Base-by-base conservation (phyloP, 345 rosid species). In the Pelargonium nanum region DNA sequence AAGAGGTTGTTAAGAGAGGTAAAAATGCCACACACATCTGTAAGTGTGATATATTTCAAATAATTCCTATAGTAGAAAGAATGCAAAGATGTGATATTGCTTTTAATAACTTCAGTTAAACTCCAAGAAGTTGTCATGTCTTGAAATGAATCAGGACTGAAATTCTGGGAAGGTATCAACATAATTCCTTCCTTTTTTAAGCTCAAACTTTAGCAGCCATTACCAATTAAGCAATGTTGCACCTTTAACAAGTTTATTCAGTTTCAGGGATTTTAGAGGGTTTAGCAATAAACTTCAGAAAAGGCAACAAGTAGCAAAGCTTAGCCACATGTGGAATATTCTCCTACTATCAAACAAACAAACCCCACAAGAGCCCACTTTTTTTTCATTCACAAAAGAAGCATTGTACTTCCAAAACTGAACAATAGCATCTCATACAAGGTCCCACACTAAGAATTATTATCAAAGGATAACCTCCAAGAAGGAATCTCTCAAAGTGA, bases 301-400 rank as follows among this genome's bases (percentile, higher is more conserved):
- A 71, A 63, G 54, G 67, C 61, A 63, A 34, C 53, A 26, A 6
- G 32, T 16, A 55, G 45, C 25, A 48, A 53, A 62, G 25, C 53
- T 24, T 34, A 34, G 65, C 61, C 74, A 73, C 45, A 40, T 51
- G 61, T 50, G 65, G 72, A 59, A 75, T 59, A 77, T 59, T 71
- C 77, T 40, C 57, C 64, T 44, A 51, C 30, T 44, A 57, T 44
- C 66, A 77, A 53, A 56, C 66, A 77, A 53, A 56, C 57, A 54
- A 69, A 74, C 54, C 68, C 60, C 61, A 58, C 32, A 58, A 77
- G 48, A 66, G 67, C 16, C 22, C 64, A 50, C 58, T 60, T 62
- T 60, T 65, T 45, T 52, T 53, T 19, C n/a, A 64, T 50, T 56
- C 32, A 52, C 40, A 64, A 53, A 69, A 75, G 34, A 53, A 63